These are phyloP conservation scores for Potentilla sterilis DNA, from an alignment of 306 rosid species.

Conservation along the genomic window DNA sequence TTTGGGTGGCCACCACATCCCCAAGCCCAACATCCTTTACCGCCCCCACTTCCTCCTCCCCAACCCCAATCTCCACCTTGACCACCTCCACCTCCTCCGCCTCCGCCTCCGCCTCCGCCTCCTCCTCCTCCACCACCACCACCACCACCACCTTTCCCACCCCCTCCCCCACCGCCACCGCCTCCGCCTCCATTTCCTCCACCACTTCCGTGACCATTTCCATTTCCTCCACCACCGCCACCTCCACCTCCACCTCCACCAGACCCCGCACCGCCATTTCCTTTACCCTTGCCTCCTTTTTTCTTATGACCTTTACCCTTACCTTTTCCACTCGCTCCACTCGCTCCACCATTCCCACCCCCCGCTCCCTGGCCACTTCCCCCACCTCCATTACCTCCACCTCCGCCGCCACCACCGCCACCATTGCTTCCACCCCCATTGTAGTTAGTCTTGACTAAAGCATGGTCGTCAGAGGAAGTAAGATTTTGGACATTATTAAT, in stretches of 20 bases:
- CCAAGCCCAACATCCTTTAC: conserved; percentile 28
- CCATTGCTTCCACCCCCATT: conserved; percentile 13
- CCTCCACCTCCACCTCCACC: not conserved
- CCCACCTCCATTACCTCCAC: conserved; percentile 13
- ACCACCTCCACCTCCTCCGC: conserved; percentile 12
- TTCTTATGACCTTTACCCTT: not conserved
- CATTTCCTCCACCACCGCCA: not conserved
- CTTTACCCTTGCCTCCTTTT: not conserved
- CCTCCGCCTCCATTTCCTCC: conserved; percentile 9
- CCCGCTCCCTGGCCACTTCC: conserved; percentile 24
- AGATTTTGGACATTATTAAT: not conserved
- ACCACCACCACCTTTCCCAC: not conserved
- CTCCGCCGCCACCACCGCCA: not conserved
- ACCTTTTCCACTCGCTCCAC: conserved; percentile 12
- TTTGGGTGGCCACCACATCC: conserved; percentile 23
- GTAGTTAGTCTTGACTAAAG: conserved; percentile 3
- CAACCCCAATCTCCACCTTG: conserved; percentile 27
- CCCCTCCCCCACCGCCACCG: not conserved
- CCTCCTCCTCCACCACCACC: conserved; percentile 15
- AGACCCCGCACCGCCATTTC: not conserved
- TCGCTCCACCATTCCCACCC: conserved; percentile 14
- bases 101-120: not conserved
- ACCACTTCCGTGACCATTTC: not conserved
- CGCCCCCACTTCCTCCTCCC: conserved; percentile 26
- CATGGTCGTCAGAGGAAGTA: conserved; percentile 14